Base-by-base conservation (phyloP, 176 grass and related monocot genomes). In the Phoenix roebelenii region DNA sequence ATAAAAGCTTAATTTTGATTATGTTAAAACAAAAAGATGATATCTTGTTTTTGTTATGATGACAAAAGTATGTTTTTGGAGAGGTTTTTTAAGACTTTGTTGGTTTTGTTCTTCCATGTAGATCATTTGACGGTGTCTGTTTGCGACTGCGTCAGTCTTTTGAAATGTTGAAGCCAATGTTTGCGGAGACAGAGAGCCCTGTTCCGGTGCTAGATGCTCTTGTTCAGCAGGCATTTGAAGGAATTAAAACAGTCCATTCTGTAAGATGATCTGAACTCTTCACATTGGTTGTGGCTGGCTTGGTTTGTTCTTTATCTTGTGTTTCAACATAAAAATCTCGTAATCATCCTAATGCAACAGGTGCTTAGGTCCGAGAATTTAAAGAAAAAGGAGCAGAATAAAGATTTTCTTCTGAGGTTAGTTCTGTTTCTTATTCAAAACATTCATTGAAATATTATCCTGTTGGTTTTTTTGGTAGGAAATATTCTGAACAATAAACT, bases 81-180 rank as follows among this genome's bases (percentile, higher is more conserved):
- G 58, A 58, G 0, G 39, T 35, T 29, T 61, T 58, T 49, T 57
- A 48, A 70, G 49, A 18, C 3, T 28, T 50, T 53, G 22, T 61
- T 59, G 79, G 82, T 51, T 24, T 82, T 62, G 20, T 50, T 76
- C 22, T 61, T 78, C 22, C 23, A 53, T 72, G 58, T 80, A 98
- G 93, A 85, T 98, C 93, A 10, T 98, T 98, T 68, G 88, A 98
- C 60, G 81, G 61, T 25, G 78, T 82, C 4, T 98, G 93, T 61
- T 55, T 52, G 0, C 69, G 79, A 14, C 53, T 98, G 55, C 85
- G 50, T 15, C 80, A 63, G 1, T 85, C 78, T 48, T 98, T 98
- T 17, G 87, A 89, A 74, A 85, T 74, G 57, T 67, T 92, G 56
- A 98, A 92, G 73, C 93, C 82, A 0, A 54, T 98, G 51, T 89